Conservation (phyloP, 2,329 filamentous ascomycete genomes). For the Talaromyces sp. region DNA sequence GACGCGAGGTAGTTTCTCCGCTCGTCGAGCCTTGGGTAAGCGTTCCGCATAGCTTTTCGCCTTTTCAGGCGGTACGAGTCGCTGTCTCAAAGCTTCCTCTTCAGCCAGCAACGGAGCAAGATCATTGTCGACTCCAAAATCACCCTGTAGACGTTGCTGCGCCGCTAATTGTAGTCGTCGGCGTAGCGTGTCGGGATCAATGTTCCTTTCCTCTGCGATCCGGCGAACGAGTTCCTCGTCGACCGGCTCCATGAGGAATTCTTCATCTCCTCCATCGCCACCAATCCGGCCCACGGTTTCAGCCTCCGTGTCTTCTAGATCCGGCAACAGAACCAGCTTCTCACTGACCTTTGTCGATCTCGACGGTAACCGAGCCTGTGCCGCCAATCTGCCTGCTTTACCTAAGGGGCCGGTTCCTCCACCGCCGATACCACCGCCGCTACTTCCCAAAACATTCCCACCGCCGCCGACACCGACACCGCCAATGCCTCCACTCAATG, state of each 20-base stretch:
- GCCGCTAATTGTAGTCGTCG: constrained; percentile 28
- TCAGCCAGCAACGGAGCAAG: constrained; percentile 50
- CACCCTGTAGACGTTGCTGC: constrained; percentile 41
- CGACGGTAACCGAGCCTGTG: constrained; percentile 64
- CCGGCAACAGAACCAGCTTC: constrained; percentile 91
- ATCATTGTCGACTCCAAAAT: constrained; percentile 56
- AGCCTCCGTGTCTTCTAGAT: constrained; percentile 59
- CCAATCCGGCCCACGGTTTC: constrained; percentile 41
- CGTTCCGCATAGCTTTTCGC: constrained; percentile 93
- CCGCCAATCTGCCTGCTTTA: constrained; percentile 54
- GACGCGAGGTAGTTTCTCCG: constrained; percentile 81
- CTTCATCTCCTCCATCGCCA: constrained; percentile 49
- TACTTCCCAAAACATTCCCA: not conserved
- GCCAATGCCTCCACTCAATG: not conserved
- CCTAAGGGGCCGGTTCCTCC: constrained; percentile 44
- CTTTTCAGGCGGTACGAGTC: constrained; percentile 45
- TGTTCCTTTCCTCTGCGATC: constrained; percentile 31
- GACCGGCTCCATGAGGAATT: constrained; percentile 23
- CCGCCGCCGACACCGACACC: constrained; percentile 8
- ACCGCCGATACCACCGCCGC: not conserved
- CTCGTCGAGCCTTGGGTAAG: constrained; percentile 78
- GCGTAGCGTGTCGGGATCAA: constrained; percentile 34
- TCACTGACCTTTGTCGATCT: constrained; percentile 92
- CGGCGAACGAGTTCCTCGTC: constrained; percentile 37
- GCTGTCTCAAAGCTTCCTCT: constrained; percentile 60